A percentile compares a stretch with the other conserved stretches of the same genome.
phyloP scores from a whole-genome alignment of 2,329 filamentous ascomycete genomes.

The Aspergillus vadensis region DNA sequence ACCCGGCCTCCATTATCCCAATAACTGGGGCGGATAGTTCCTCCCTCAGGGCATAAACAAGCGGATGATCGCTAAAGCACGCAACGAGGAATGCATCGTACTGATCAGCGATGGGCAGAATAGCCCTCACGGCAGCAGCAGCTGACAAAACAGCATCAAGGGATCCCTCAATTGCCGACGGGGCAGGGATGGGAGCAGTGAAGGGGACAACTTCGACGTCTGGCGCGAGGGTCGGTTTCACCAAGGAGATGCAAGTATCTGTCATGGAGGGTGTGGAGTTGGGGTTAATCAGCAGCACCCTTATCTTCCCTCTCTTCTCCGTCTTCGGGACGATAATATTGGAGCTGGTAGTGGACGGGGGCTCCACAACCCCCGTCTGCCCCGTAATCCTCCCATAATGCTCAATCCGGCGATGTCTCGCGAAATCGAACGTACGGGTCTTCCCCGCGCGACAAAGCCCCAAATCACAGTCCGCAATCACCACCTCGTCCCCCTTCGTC shows the following conservation, averaged over 20 bases:
- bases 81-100: constrained; percentile 54
- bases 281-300: constrained; percentile 53
- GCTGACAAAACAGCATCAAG: constrained; percentile 55
- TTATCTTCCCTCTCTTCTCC: too few species aligned
- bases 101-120: constrained; percentile 42
- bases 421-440: constrained; percentile 38
- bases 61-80: constrained; percentile 53
- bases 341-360: constrained; percentile 28
- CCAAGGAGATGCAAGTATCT: constrained; percentile 48
- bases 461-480: constrained; percentile 55
- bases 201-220: constrained; percentile 54
- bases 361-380: constrained; percentile 40
- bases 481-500: constrained; percentile 52
- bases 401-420: constrained; percentile 33
- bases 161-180: constrained; percentile 54
- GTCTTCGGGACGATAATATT: too few species aligned
- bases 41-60: constrained; percentile 51
- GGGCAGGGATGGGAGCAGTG: constrained; percentile 52
- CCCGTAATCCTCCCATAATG: constrained; percentile 31
- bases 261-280: constrained; percentile 54
- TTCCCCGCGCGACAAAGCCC: constrained; percentile 37
- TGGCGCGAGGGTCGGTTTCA: constrained; percentile 48
- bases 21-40: constrained; percentile 49
- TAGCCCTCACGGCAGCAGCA: constrained; percentile 49
- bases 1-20: constrained; percentile 55